Conservation (phyloP, 306 rosid species). For the Biancaea sappan region DNA sequence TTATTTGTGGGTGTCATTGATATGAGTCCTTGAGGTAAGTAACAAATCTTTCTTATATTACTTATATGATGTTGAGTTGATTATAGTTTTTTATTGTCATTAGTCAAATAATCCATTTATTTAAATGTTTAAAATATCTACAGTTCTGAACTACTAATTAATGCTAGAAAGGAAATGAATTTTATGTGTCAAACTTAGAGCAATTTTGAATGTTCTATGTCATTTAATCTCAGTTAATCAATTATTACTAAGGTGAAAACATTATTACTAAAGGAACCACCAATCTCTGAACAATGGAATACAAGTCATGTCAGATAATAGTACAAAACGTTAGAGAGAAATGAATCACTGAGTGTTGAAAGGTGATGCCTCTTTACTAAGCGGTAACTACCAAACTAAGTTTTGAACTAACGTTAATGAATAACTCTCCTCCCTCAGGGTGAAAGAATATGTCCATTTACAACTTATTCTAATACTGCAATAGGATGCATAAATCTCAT, state of each 20-base stretch:
- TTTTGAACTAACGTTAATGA: neutral
- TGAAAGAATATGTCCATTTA: neutral
- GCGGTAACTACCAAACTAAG: neutral
- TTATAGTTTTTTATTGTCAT: too few relatives aligned
- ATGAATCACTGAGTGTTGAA: neutral
- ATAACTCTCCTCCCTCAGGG: neutral
- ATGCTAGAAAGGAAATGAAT: conserved; percentile 33
- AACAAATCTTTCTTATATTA: too few relatives aligned
- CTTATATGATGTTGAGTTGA: too few relatives aligned
- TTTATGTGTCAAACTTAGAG: neutral
- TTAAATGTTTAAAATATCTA: too few relatives aligned
- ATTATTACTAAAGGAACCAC: neutral
- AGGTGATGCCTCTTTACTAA: neutral
- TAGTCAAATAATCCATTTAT: too few relatives aligned
- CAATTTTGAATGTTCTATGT: neutral
- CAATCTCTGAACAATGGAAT: neutral
- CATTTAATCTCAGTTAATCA: neutral
- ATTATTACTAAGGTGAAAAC: neutral
- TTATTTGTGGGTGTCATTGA: too few relatives aligned
- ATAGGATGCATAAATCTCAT: neutral
- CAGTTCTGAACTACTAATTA: too few relatives aligned
- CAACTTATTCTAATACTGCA: conserved; percentile 3
- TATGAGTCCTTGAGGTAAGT: too few relatives aligned
- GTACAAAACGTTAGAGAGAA: neutral
- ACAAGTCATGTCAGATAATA: neutral